These are phyloP conservation scores for Cucurbita ficifolia DNA, from an alignment of 306 rosid species.

Conservation along the genomic window DNA sequence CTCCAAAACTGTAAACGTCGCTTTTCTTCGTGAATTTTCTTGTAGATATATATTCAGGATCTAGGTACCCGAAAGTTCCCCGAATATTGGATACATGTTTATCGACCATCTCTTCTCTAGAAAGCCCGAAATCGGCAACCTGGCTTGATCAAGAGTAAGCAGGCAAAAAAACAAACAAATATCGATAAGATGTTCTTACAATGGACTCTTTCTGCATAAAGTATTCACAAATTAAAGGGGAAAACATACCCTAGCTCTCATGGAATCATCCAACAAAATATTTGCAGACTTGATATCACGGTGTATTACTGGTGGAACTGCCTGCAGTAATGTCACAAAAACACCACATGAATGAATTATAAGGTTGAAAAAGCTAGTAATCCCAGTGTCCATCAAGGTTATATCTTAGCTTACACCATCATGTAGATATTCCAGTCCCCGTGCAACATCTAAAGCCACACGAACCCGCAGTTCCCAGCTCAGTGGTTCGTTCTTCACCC, in stretches of 20 bases:
- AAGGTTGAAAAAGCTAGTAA: background rate
- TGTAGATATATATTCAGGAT: constrained; percentile 85
- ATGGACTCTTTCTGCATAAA: background rate
- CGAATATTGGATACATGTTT: constrained; percentile 60
- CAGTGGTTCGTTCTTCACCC: constrained; percentile 41
- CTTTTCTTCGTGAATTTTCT: constrained; percentile 90
- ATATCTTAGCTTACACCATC: constrained; percentile 62
- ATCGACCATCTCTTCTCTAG: constrained; percentile 90
- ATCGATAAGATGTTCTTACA: background rate
- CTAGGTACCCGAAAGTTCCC: constrained; percentile 92
- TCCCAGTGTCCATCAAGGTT: background rate
- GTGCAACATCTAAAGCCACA: constrained; percentile 75
- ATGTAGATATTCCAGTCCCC: constrained; percentile 98
- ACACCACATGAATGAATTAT: background rate
- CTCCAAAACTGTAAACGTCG: constrained; percentile 94
- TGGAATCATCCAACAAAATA: constrained; percentile 73
- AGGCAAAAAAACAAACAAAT: background rate
- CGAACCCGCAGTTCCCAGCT: constrained; percentile 85
- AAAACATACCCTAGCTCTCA: constrained; percentile 78
- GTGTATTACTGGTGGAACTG: constrained; percentile 92
- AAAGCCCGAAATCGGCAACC: constrained; percentile 98
- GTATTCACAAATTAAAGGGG: background rate
- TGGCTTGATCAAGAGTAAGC: constrained; percentile 25
- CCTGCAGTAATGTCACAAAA: constrained; percentile 31
- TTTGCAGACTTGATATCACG: constrained; percentile 87